A percentile compares a stretch with the other conserved stretches of the same genome.
These are phyloP conservation scores for Sclerotinia trifoliorum DNA, from an alignment of 2,329 filamentous ascomycete genomes.

Conservation along the genomic window DNA sequence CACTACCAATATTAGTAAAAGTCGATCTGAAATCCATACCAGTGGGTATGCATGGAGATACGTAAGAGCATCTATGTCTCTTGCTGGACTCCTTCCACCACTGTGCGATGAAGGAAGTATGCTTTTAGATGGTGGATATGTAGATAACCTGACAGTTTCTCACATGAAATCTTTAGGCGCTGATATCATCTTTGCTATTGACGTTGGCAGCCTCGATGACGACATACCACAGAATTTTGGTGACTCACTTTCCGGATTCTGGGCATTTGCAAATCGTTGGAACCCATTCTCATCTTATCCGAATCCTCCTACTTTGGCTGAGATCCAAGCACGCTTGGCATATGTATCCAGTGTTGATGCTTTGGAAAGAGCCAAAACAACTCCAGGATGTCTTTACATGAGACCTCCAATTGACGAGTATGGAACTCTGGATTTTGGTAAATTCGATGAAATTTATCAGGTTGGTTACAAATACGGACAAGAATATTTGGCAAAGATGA, in stretches of 20 bases:
- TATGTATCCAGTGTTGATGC: slow-evolving; percentile 96
- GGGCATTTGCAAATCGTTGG: slow-evolving; percentile 94
- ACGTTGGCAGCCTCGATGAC: slow-evolving; percentile 91
- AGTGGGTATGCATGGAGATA: slow-evolving; percentile 98
- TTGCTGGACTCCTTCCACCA: slow-evolving; percentile 87
- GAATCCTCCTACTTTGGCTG: slow-evolving; percentile 90
- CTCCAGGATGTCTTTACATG: slow-evolving; percentile 93
- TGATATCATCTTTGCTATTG: slow-evolving; percentile 91
- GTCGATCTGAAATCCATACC: slow-evolving; percentile 86
- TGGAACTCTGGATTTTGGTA: slow-evolving; percentile 92
- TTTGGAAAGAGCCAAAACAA: slow-evolving; percentile 86
- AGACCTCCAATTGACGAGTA: slow-evolving; percentile 90
- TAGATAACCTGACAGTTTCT: slow-evolving; percentile 93
- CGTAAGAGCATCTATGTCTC: slow-evolving; percentile 92
- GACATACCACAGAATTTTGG: slow-evolving; percentile 89
- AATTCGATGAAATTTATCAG: slow-evolving; percentile 95
- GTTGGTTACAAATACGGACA: slow-evolving; percentile 85
- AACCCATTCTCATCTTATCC: slow-evolving; percentile 87
- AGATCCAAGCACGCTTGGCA: slow-evolving; percentile 91
- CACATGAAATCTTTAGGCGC: slow-evolving; percentile 96
- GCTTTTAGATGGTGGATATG: slow-evolving; percentile 93
- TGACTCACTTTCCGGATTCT: slow-evolving; percentile 90
- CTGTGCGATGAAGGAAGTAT: slow-evolving; percentile 96
- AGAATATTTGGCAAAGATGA: slow-evolving; percentile 73
- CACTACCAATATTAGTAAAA: slow-evolving; percentile 97